Base-by-base conservation (phyloP, 2,329 filamentous ascomycete genomes). In the Pestalotiopsis sp. region DNA sequence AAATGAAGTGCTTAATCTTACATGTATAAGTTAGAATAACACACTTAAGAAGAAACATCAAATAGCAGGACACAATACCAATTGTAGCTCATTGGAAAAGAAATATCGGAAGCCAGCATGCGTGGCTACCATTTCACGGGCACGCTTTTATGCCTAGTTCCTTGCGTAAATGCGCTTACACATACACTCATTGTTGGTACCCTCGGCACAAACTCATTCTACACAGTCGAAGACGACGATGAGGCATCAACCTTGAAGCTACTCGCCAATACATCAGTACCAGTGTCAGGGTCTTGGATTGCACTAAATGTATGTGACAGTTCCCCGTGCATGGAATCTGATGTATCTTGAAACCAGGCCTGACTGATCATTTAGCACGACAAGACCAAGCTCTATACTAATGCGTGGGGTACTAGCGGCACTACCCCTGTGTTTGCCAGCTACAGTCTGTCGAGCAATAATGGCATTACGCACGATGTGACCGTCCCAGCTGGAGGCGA, bases 221-320 rank as follows among this genome's bases (percentile, higher is more conserved):
- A 79, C 67, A 78, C 75, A 0, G 63, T 78, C 3, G 73, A 75
- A 59, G 79, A 79, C 67, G 75, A 79, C 61, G 76, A 79, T 60
- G 70, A 60, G 20, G 69, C 70, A 9, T 64, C 72, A 38, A 72
- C 70, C 3, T 69, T 79, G 13, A 63, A 70, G 6, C 66, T 77
- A n/a, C 38, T 74, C 25, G 70, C 69, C 2, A 76, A 73, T 49
- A 73, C 64, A 2, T 61, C 72, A 3, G 71, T 74, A 1, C 62
- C 70, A 17, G 71, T 70, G 3, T 72, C 73, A 3, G 74, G 72
- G 45, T 76, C 74, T 9, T 79, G 76, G 77, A 75, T 79, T 63
- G 64, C 77, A 3, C 66, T 79, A 56, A 79, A 74, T 69, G 77
- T 76, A 69, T 73, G 73, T 63, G 56, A 61, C 11, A 23, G 20